Evolutionary conservation across 2,329 filamentous ascomycete genomes (phyloP).

Genomic region (Neophaeococcomyces aloes): DNA sequence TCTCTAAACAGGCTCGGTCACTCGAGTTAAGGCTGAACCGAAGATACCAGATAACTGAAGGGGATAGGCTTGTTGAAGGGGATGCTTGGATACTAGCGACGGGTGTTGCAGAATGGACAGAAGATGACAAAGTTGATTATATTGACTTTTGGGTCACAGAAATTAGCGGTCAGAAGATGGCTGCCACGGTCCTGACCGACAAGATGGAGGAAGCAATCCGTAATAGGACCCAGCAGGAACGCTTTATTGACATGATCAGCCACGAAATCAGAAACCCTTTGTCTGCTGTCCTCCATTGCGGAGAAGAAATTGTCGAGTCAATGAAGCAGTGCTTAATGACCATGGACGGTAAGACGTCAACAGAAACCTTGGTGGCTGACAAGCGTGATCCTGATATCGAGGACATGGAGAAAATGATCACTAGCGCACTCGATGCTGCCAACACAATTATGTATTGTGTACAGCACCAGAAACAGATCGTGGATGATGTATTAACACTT

Average conservation of each 20-base stretch:
- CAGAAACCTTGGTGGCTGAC: neutral
- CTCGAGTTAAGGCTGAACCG: conserved; percentile 2
- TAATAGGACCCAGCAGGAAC: conserved; percentile 59
- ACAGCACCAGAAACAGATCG: conserved; percentile 66
- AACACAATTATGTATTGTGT: conserved; percentile 67
- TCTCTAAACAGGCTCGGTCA: neutral
- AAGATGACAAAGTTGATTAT: conserved; percentile 1
- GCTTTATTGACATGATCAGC: conserved; percentile 44
- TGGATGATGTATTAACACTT: conserved; percentile 61
- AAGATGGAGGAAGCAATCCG: conserved; percentile 70
- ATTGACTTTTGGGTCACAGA: conserved; percentile 52
- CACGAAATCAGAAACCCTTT: conserved; percentile 47
- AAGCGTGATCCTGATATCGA: neutral
- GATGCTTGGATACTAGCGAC: neutral
- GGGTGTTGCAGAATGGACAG: conserved; percentile 1
- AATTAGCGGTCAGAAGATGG: conserved; percentile 74
- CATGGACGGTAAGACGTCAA: neutral
- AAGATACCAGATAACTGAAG: conserved; percentile 4
- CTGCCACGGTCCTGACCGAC: conserved; percentile 65
- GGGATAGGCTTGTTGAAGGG: neutral
- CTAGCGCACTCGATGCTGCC: conserved; percentile 58
- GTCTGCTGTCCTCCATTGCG: conserved; percentile 47
- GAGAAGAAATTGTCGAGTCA: conserved; percentile 51
- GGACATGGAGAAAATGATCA: conserved; percentile 36
- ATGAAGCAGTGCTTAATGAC: conserved; percentile 2